phyloP scores from a whole-genome alignment of 257 asterid species.

The Jasminum sambac region DNA sequence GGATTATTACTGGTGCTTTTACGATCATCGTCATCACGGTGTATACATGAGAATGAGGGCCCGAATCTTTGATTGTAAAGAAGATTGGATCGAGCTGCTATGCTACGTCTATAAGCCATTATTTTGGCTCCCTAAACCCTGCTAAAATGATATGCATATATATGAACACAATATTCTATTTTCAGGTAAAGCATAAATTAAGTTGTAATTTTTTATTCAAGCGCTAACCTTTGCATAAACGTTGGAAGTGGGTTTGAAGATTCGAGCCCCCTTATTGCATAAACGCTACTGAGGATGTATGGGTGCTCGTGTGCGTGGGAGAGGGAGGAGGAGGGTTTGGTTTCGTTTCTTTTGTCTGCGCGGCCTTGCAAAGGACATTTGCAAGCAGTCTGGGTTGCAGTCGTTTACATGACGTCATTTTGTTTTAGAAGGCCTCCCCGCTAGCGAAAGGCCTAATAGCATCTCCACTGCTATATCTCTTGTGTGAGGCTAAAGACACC shows the following conservation, averaged over 20 bases:
- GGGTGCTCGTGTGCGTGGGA: not conserved
- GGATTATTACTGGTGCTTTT: slow-evolving; percentile 28
- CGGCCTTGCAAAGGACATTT: too few relatives aligned
- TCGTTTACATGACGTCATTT: too few relatives aligned
- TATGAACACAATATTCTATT: not conserved
- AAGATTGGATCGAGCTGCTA: slow-evolving; percentile 57
- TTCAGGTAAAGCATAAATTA: not conserved
- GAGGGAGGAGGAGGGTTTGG: too few relatives aligned
- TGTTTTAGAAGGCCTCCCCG: too few relatives aligned
- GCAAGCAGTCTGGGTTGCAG: too few relatives aligned
- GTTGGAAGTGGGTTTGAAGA: not conserved
- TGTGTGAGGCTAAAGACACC: too few relatives aligned
- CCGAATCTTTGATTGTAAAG: slow-evolving; percentile 60
- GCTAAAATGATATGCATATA: not conserved
- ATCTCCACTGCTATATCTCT: too few relatives aligned
- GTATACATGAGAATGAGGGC: slow-evolving; percentile 53
- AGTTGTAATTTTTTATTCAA: not conserved
- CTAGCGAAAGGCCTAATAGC: too few relatives aligned
- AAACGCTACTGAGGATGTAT: not conserved
- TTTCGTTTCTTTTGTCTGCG: too few relatives aligned
- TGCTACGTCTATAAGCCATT: slow-evolving; percentile 79
- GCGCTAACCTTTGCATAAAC: not conserved
- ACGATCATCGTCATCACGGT: slow-evolving; percentile 41
- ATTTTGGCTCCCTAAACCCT: not conserved
- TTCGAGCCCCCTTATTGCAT: not conserved